These are phyloP conservation scores for Physocladia obscura DNA, from an alignment of 192 early-diverging fungal species.

Conservation along the genomic window DNA sequence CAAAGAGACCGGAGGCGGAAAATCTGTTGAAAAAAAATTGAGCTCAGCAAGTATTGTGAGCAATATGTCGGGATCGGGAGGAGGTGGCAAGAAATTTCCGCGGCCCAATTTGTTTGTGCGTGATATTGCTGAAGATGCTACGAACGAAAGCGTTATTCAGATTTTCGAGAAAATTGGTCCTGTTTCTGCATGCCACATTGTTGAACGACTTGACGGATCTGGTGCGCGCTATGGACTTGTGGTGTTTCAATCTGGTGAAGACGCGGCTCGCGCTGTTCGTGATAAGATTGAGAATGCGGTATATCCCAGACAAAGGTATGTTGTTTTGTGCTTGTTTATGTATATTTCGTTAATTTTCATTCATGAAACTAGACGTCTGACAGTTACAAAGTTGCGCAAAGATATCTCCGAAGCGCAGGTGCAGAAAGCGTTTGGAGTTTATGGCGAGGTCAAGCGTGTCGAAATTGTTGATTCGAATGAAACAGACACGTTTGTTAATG, in stretches of 20 bases:
- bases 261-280: slow-evolving; percentile 37
- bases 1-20: not conserved
- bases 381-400: not conserved
- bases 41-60: not conserved
- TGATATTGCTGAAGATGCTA: slow-evolving; percentile 3
- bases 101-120: slow-evolving; percentile 11
- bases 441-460: slow-evolving; percentile 34
- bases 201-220: slow-evolving; percentile 19
- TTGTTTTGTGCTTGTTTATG: too few relatives aligned
- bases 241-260: slow-evolving; percentile 34
- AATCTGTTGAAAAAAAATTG: slow-evolving; percentile 15
- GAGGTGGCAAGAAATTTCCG: not conserved
- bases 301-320: slow-evolving; percentile 37
- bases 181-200: slow-evolving; percentile 24
- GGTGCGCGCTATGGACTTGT: slow-evolving; percentile 26
- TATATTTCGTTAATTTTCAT: not conserved
- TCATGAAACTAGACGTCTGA: slow-evolving; percentile 22
- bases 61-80: not conserved
- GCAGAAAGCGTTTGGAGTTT: not conserved
- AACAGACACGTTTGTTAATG: not conserved
- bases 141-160: slow-evolving; percentile 5
- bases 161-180: slow-evolving; percentile 15
- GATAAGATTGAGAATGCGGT: slow-evolving; percentile 35
- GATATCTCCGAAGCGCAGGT: slow-evolving; percentile 9
- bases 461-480: not conserved